A percentile compares a stretch with the other conserved stretches of the same genome.
These are phyloP conservation scores for Tylopilus subfusipes DNA, from an alignment of 768 basidiomycete species.

Conservation along the genomic window DNA sequence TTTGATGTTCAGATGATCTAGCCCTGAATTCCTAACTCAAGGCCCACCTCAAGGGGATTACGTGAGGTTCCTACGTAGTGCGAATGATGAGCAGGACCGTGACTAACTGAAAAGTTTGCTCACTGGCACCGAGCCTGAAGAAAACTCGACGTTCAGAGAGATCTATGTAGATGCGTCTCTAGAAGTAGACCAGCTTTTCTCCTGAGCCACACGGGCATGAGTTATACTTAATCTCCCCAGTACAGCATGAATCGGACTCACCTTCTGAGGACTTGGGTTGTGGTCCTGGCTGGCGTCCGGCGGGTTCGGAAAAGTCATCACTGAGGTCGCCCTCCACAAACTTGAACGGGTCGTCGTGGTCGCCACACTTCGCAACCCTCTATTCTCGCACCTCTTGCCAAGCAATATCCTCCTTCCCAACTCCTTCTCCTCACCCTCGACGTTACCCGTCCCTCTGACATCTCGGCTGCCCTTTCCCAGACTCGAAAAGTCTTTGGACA, in stretches of 20 bases:
- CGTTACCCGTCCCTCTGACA: conserved; percentile 31
- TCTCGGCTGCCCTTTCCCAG: conserved; percentile 31
- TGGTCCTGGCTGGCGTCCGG: no score
- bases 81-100: background rate
- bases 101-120: background rate
- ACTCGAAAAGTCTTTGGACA: conserved; percentile 31
- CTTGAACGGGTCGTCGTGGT: no score
- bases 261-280: no score
- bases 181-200: no score
- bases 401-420: conserved; percentile 24
- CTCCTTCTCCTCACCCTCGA: conserved; percentile 38
- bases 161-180: no score
- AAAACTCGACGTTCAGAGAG: background rate
- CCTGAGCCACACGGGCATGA: no score
- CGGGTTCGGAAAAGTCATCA: no score
- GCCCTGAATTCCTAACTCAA: background rate
- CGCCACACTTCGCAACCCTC: conserved; percentile 16
- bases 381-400: conserved; percentile 23
- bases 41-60: background rate
- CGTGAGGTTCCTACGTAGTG: background rate
- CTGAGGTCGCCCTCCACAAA: no score
- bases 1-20: background rate
- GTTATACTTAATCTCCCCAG: background rate
- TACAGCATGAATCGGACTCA: no score
- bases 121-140: background rate